Evolutionary conservation across 2,329 filamentous ascomycete species (phyloP), one percentile per base, ranked within the genome.

Genomic region (Alternaria arbusti): DNA sequence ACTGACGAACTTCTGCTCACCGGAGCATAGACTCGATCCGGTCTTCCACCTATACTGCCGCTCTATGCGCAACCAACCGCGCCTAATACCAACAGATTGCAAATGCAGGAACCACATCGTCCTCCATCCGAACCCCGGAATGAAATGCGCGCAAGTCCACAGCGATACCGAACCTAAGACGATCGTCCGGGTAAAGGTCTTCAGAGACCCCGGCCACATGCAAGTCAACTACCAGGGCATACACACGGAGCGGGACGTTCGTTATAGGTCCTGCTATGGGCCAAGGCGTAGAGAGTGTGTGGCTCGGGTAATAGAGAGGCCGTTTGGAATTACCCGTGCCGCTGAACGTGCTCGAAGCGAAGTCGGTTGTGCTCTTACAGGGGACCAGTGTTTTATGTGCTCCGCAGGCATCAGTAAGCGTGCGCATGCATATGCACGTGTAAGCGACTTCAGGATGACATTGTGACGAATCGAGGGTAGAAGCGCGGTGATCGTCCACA

Each of bases 281-380:
- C 20, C 30, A 36, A 40, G 49, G 30, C 28, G 30, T 10, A 36
- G 30, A 52, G 22, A 40, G 28, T 52, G 20, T 36, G 30, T 54
- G 15, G 52, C 23, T 44, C 52, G 52, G 32, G 23, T 28, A 28
- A 56, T 46, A 28, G 23, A 46, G 13, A 45, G 13, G 25, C 13
- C 17, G 20, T 47, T 49, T 44, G 30, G 57, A 49, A 63, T 66
- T 62, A 66, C 54, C 61, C 64, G 58, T 46, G 26, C 64, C 61
- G 51, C 49, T 40, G 20, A 40, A 52, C 13, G 30, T 52, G 49
- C 49, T 28, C 36, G 20, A 25, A 52, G 49, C 28, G 20, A 52
- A 36, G 49, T 22, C 20, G 49, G 20, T 28, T 52, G 20, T 36
- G 49, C 28, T 17, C 5, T 13, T 52, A 40, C 49, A 51, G 23